These are phyloP conservation scores for Penicillium sumatraense DNA, from an alignment of 2,329 filamentous ascomycete species.

Conservation along the genomic window DNA sequence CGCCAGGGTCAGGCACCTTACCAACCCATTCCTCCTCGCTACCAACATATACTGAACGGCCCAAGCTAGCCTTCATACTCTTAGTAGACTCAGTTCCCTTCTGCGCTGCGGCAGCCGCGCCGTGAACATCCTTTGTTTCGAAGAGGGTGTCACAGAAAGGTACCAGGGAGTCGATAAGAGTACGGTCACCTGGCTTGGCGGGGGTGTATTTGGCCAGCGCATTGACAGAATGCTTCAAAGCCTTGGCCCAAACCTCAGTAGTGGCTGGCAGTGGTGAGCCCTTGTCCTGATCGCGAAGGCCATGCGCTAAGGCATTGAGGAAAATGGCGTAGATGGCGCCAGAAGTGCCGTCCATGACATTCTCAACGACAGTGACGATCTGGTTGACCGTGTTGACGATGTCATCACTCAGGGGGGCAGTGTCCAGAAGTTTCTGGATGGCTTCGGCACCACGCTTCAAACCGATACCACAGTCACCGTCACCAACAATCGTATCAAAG, in stretches of 20 bases:
- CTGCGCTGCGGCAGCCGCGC: conserved; percentile 75
- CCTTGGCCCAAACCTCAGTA: conserved; percentile 64
- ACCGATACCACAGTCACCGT: conserved; percentile 87
- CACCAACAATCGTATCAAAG: conserved; percentile 81
- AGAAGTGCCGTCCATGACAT: conserved; percentile 74
- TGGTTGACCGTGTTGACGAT: conserved; percentile 63
- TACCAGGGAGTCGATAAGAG: conserved; percentile 84
- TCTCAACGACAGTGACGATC: conserved; percentile 68
- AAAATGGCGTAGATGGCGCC: conserved; percentile 87
- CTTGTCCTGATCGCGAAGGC: conserved; percentile 60
- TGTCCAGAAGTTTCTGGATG: conserved; percentile 50
- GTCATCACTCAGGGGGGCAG: conserved; percentile 56
- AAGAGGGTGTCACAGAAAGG: conserved; percentile 80
- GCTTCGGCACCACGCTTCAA: conserved; percentile 83
- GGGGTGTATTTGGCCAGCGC: conserved; percentile 84
- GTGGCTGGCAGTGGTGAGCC: conserved; percentile 51
- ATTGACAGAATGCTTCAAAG: conserved; percentile 71
- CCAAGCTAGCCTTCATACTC: conserved; percentile 88
- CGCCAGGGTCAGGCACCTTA: conserved; percentile 75
- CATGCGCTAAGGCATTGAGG: conserved; percentile 79
- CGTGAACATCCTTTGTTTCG: conserved; percentile 67
- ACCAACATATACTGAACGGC: conserved; percentile 81
- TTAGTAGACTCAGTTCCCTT: conserved; percentile 82
- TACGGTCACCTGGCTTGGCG: conserved; percentile 85
- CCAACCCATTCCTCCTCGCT: conserved; percentile 67